Conservation (phyloP, 202 grass and related monocot genomes). For the Panicum virgatum region DNA sequence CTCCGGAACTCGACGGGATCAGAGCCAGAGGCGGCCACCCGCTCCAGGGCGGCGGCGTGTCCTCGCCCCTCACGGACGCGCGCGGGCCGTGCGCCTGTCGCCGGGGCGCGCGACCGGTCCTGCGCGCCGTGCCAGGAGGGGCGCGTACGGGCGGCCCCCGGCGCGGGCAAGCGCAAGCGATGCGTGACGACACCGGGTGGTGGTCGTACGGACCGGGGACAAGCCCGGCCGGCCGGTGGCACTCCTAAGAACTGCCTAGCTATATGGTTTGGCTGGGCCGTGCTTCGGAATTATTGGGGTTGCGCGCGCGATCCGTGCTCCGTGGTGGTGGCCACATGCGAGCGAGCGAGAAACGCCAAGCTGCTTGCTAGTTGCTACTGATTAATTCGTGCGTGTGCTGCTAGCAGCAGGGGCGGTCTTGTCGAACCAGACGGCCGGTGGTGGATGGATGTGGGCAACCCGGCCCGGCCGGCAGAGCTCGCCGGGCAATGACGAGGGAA, state of each 20-base stretch:
- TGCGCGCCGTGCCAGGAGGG: conserved; percentile 17
- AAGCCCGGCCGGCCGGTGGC: background rate
- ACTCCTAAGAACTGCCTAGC: background rate
- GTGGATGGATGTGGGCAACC: background rate
- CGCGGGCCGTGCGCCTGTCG: conserved; percentile 44
- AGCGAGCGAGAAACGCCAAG: conserved; percentile 14
- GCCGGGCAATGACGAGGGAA: conserved; percentile 19
- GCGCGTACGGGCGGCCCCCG: too few relatives aligned
- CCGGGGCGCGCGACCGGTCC: conserved; percentile 18
- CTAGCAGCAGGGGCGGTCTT: background rate
- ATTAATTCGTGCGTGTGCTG: too few relatives aligned
- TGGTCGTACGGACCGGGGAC: conserved; percentile 3
- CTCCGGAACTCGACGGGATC: conserved; percentile 17
- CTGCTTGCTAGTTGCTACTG: background rate
- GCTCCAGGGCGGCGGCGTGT: background rate
- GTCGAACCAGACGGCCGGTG: background rate
- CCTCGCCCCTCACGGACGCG: conserved; percentile 23
- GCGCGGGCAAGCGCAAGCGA: conserved; percentile 21
- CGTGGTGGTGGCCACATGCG: background rate
- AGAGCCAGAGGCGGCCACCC: background rate
- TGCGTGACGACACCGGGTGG: background rate
- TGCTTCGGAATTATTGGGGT: conserved; percentile 16
- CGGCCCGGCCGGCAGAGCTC: background rate
- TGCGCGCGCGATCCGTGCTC: background rate
- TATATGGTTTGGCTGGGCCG: background rate